phyloP scores from a whole-genome alignment of 345 rosid species.

The Linum lewisii region DNA sequence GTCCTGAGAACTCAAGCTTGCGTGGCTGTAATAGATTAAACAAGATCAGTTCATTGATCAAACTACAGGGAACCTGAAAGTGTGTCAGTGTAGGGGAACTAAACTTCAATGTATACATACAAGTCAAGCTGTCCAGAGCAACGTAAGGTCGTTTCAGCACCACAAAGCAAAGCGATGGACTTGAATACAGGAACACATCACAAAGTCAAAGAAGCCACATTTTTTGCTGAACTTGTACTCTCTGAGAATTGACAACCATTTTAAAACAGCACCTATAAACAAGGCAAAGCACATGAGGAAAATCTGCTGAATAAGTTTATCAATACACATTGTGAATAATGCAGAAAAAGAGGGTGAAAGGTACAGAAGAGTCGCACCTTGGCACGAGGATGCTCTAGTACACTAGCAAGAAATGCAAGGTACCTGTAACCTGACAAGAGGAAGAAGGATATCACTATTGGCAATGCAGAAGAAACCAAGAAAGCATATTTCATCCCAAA shows the following conservation, averaged over 20 bases:
- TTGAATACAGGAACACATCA: conserved; percentile 77
- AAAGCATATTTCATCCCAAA: not conserved
- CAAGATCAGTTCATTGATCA: not conserved
- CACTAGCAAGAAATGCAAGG: conserved; percentile 63
- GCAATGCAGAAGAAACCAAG: conserved; percentile 1
- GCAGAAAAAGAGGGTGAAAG: not conserved
- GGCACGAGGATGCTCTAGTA: conserved; percentile 82
- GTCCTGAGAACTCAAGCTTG: conserved; percentile 51
- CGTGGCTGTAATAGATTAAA: conserved; percentile 20
- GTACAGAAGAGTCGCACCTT: conserved; percentile 40
- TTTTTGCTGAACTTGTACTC: conserved; percentile 28
- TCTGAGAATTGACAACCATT: conserved; percentile 41
- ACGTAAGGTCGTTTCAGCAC: conserved; percentile 31
- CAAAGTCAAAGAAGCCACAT: conserved; percentile 32
- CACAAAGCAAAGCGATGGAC: conserved; percentile 55
- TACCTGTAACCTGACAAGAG: conserved; percentile 56
- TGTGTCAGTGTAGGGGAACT: conserved; percentile 10
- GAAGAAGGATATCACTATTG: too few relatives aligned
- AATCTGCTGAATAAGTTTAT: not conserved
- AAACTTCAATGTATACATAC: conserved; percentile 39
- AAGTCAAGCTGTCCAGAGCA: conserved; percentile 31
- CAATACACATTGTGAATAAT: too few relatives aligned
- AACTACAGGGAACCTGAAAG: not conserved
- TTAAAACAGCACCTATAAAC: conserved; percentile 48
- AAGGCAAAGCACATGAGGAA: conserved; percentile 3